Evolutionary conservation across 768 basidiomycete species (phyloP).

Genomic region (Dictyophora rubrovolvata): DNA sequence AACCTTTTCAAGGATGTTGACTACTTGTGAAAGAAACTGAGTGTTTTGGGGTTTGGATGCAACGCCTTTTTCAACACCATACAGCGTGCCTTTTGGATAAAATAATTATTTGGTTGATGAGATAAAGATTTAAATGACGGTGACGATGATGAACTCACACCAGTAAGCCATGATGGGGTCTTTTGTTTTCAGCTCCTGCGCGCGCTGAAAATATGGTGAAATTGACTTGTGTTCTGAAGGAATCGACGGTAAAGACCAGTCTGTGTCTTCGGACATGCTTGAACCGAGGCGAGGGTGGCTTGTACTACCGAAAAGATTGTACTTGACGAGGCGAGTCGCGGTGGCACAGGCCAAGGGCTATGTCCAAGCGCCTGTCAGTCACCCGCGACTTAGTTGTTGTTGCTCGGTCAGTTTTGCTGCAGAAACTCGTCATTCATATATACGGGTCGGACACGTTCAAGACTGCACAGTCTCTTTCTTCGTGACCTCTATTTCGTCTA

Average conservation of each 20-base stretch:
- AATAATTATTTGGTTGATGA: neutral
- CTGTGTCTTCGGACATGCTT: neutral
- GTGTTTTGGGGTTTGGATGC: conserved; percentile 46
- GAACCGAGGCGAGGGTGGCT: too few relatives aligned
- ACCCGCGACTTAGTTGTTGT: too few relatives aligned
- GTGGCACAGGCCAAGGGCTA: too few relatives aligned
- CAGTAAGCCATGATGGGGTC: conserved; percentile 92
- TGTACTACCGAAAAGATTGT: too few relatives aligned
- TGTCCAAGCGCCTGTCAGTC: too few relatives aligned
- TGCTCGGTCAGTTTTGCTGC: too few relatives aligned
- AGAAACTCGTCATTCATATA: too few relatives aligned
- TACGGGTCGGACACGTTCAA: too few relatives aligned
- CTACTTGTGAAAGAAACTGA: conserved; percentile 59
- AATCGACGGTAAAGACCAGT: conserved; percentile 8
- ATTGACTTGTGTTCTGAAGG: conserved; percentile 37
- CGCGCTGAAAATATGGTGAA: conserved; percentile 76
- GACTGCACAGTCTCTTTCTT: too few relatives aligned
- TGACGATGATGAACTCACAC: conserved; percentile 48
- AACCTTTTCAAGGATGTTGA: conserved; percentile 63
- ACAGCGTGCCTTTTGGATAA: conserved; percentile 63
- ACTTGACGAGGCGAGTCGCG: too few relatives aligned
- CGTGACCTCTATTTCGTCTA: too few relatives aligned
- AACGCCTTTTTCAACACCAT: conserved; percentile 80
- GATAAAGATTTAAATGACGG: conserved; percentile 9
- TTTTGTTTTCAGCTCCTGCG: conserved; percentile 71